Evolutionary conservation across 768 basidiomycete genomes (phyloP), one percentile per base, ranked within the genome.

Genomic region (Suillus placidus): DNA sequence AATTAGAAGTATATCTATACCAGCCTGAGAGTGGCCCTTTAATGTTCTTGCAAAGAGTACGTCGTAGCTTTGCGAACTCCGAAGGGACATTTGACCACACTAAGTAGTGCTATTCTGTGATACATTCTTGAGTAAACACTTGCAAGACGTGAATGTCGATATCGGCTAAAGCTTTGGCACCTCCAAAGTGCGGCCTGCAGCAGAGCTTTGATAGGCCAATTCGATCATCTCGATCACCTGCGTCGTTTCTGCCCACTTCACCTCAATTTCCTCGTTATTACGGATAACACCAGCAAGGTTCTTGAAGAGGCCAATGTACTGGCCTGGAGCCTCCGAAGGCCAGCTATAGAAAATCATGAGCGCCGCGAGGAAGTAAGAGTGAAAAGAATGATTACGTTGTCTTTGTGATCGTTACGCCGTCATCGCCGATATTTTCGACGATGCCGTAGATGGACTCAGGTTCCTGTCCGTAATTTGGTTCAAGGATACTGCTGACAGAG

Each of bases 211-310:
- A 72, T 86, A 81, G 9, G 90, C 91, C 12, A 91, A 80, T 76
- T 94, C 91, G 70, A 94, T 86, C 73, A 95, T 82, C 78, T 91
- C 85, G 68, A 95, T 87, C 10, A 91, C 89, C 8, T 82, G 76
- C 10, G 85, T 84, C 0, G 91, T 87, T 73, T 94, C 87, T 69
- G 87, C 85, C 84, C 92, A 93, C 74, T 87, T 91, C 52, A 95
- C 86, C 8, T 80, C 82, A 42, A 81, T 82, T 60, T 84, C 82
- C 8, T 79, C 82, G 4, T 82, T 82, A 32, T 83, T 75, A 38
- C 87, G 80, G 63, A 94, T 89, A 7, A 84, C 85, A 32, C 80
- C 83, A 13, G 86, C 90, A 26, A 93, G 77, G 69, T 92, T 89
- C 64, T 79, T 83, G 81, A 88, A 93, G 60, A 92, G 76, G 35